A percentile compares a stretch with the other conserved stretches of the same genome.
phyloP scores from a whole-genome alignment of 108 stramenopile species.

The Seminavis robusta region DNA sequence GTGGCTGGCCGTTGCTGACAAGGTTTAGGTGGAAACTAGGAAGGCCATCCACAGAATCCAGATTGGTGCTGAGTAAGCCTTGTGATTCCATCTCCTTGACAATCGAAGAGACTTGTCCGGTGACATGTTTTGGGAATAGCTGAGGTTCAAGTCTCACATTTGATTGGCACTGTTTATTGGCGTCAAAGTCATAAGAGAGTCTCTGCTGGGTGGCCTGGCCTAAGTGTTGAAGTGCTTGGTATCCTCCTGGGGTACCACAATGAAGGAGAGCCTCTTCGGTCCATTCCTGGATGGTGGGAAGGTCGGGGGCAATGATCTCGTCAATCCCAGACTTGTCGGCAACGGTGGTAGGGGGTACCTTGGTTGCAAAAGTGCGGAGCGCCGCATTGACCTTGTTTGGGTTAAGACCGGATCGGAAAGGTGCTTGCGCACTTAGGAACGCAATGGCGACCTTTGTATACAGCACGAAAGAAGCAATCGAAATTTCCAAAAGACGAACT shows the following conservation, averaged over 20 bases:
- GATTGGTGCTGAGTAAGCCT: slow-evolving; percentile 64
- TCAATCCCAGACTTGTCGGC: no score
- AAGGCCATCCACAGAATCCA: slow-evolving; percentile 69
- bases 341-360: no score
- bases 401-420: no score
- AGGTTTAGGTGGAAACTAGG: slow-evolving; percentile 76
- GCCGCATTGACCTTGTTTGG: no score
- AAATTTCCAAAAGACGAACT: no score
- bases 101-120: slow-evolving; percentile 6
- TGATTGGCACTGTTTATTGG: not conserved
- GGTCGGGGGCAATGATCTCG: no score
- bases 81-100: slow-evolving; percentile 26
- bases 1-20: slow-evolving; percentile 44
- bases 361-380: no score
- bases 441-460: no score
- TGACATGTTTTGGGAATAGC: slow-evolving; percentile 18
- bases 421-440: no score
- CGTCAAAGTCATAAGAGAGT: slow-evolving; percentile 18
- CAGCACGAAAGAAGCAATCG: no score
- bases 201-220: not conserved
- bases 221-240: slow-evolving; percentile 1
- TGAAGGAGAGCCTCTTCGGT: slow-evolving; percentile 7
- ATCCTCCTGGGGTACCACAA: not conserved
- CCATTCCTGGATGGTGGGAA: not conserved
- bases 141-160: slow-evolving; percentile 11